Percentiles rank a stretch among this genome's conserved stretches.
Conservation (phyloP, 768 basidiomycete genomes). For the Tricholoma sp. region DNA sequence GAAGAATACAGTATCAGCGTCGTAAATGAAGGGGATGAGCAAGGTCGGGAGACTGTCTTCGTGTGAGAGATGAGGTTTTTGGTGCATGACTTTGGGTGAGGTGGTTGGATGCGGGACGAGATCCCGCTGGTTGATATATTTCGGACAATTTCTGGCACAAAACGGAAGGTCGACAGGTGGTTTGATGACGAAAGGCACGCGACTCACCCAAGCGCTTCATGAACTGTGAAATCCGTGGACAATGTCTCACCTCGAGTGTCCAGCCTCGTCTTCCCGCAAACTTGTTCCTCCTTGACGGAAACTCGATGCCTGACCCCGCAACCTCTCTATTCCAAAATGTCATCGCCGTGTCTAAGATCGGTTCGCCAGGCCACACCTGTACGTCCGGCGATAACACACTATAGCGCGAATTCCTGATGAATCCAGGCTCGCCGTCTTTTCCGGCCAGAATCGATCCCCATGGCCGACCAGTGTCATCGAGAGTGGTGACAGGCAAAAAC, state of each 20-base stretch:
- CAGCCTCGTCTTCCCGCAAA: slow-evolving; percentile 43
- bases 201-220: slow-evolving; percentile 56
- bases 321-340: slow-evolving; percentile 19
- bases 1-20: slow-evolving; percentile 50
- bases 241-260: slow-evolving; percentile 23
- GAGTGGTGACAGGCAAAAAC: slow-evolving; percentile 52
- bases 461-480: slow-evolving; percentile 46
- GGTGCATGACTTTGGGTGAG: slow-evolving; percentile 31
- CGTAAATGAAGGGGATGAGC: slow-evolving; percentile 41
- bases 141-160: slow-evolving; percentile 56
- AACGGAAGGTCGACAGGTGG: not conserved
- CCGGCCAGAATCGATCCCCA: slow-evolving; percentile 56
- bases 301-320: slow-evolving; percentile 58
- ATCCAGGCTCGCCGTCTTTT: slow-evolving; percentile 40
- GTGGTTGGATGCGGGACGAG: slow-evolving; percentile 38
- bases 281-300: slow-evolving; percentile 56
- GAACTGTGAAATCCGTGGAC: slow-evolving; percentile 39
- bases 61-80: slow-evolving; percentile 25
- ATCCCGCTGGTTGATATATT: slow-evolving; percentile 58
- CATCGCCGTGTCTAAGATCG: slow-evolving; percentile 35
- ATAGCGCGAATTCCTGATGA: slow-evolving; percentile 32
- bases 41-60: slow-evolving; percentile 44
- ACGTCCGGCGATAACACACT: slow-evolving; percentile 35
- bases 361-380: slow-evolving; percentile 50
- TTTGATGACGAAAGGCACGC: no score